phyloP scores from a whole-genome alignment of 352 stramenopile species.

The Globisporangium rhizosaccharum region DNA sequence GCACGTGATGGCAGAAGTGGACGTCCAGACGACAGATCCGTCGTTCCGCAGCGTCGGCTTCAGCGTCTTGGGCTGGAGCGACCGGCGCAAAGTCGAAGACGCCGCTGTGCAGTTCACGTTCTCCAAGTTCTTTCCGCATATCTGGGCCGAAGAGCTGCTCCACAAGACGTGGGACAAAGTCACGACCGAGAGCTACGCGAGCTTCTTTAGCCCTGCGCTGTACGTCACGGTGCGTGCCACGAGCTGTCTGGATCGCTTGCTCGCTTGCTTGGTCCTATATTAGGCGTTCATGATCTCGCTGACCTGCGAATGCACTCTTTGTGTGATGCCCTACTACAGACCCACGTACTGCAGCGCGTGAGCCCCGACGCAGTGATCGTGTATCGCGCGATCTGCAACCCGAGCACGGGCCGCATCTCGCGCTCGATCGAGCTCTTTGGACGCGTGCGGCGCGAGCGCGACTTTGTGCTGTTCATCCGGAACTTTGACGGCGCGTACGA shows the following conservation, averaged over 20 bases:
- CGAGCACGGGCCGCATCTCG: slow-evolving; percentile 29
- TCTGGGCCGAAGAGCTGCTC: slow-evolving; percentile 38
- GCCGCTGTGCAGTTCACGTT: slow-evolving; percentile 40
- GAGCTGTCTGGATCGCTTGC: background rate
- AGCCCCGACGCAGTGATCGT: slow-evolving; percentile 43
- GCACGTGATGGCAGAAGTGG: slow-evolving; percentile 27
- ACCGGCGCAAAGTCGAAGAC: slow-evolving; percentile 33
- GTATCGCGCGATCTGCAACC: slow-evolving; percentile 46
- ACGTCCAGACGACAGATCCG: slow-evolving; percentile 22
- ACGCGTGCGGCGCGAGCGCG: slow-evolving; percentile 30
- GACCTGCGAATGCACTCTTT: background rate
- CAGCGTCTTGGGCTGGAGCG: slow-evolving; percentile 42
- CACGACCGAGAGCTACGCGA: slow-evolving; percentile 37
- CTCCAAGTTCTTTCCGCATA: slow-evolving; percentile 39
- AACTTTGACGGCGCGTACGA: slow-evolving; percentile 30
- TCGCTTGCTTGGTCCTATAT: too few relatives aligned
- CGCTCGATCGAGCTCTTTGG: slow-evolving; percentile 42
- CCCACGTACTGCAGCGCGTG: slow-evolving; percentile 41
- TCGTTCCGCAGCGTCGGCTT: slow-evolving; percentile 26
- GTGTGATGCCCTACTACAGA: slow-evolving; percentile 13
- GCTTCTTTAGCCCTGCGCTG: slow-evolving; percentile 43
- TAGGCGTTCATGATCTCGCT: too few relatives aligned
- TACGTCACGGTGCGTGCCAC: slow-evolving; percentile 28
- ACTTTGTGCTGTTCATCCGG: slow-evolving; percentile 42
- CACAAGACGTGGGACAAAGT: slow-evolving; percentile 35